phyloP scores from a whole-genome alignment of 179 eudicot species.

The Heliamphora pulchella region DNA sequence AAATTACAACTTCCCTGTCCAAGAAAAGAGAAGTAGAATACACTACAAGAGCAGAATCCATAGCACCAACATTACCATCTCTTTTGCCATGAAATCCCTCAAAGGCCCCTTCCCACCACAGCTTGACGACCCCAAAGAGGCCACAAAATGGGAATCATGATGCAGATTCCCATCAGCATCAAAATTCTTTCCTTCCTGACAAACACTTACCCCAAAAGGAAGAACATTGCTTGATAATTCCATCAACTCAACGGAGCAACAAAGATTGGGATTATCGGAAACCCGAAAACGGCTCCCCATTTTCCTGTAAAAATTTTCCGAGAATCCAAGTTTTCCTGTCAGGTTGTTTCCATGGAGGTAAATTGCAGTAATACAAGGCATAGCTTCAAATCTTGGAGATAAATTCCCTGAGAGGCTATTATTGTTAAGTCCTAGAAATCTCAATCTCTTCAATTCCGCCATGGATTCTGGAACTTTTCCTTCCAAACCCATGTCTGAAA shows the following conservation, averaged over 20 bases:
- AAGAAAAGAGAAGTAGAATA: background rate
- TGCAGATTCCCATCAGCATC: background rate
- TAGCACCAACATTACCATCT: background rate
- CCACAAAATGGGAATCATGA: background rate
- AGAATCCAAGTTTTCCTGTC: conserved; percentile 34
- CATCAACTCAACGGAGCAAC: conserved; percentile 24
- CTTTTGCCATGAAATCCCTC: conserved; percentile 1
- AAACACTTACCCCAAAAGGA: conserved; percentile 32
- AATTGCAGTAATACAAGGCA: conserved; percentile 37
- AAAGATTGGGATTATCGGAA: conserved; percentile 42
- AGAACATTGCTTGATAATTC: conserved; percentile 18
- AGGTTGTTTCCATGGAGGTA: conserved; percentile 47
- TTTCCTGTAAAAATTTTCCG: conserved; percentile 31
- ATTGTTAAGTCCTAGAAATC: conserved; percentile 47
- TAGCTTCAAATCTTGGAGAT: conserved; percentile 26
- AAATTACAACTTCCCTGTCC: background rate
- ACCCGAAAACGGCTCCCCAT: conserved; percentile 53
- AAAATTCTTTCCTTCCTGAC: conserved; percentile 20
- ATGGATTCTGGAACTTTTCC: conserved; percentile 43
- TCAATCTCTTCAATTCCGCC: conserved; percentile 30
- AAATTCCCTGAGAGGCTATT: conserved; percentile 42
- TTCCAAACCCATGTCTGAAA: conserved; percentile 32
- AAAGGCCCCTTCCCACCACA: background rate
- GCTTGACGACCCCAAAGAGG: conserved; percentile 11
- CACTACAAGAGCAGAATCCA: conserved; percentile 13